Evolutionary conservation across 257 asterid genomes (phyloP).

Genomic region (Plectranthus barbatus): DNA sequence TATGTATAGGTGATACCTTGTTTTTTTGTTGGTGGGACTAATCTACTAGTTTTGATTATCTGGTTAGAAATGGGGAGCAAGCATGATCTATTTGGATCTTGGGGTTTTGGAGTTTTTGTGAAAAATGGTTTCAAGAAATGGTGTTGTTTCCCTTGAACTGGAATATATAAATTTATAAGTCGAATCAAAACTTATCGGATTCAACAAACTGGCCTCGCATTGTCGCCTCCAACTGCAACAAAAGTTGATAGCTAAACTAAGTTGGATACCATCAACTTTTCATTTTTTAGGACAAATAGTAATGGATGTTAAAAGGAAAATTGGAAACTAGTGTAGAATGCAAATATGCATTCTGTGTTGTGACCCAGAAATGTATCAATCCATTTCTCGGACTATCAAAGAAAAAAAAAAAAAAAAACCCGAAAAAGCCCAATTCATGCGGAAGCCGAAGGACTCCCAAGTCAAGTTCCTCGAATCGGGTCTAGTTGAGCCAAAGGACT

Average conservation of each 20-base stretch:
- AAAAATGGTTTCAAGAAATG: background rate
- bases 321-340: too few species aligned
- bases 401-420: too few species aligned
- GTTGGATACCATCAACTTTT: background rate
- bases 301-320: too few species aligned
- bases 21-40: constrained; percentile 13
- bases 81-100: constrained; percentile 15
- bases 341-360: too few species aligned
- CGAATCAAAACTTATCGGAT: background rate
- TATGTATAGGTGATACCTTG: background rate
- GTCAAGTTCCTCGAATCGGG: too few species aligned
- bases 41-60: background rate
- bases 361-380: too few species aligned
- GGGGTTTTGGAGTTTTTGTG: background rate
- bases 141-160: background rate
- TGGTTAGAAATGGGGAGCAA: constrained; percentile 18
- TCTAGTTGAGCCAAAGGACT: too few species aligned
- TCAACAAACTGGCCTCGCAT: background rate
- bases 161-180: background rate
- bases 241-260: background rate
- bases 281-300: too few species aligned
- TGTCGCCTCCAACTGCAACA: background rate
- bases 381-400: too few species aligned
- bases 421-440: too few species aligned
- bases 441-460: too few species aligned